A percentile compares a stretch with the other conserved stretches of the same genome.
Evolutionary conservation across 495 filamentous ascomycete species (phyloP).

Genomic region (Neohortaea acidophila): DNA sequence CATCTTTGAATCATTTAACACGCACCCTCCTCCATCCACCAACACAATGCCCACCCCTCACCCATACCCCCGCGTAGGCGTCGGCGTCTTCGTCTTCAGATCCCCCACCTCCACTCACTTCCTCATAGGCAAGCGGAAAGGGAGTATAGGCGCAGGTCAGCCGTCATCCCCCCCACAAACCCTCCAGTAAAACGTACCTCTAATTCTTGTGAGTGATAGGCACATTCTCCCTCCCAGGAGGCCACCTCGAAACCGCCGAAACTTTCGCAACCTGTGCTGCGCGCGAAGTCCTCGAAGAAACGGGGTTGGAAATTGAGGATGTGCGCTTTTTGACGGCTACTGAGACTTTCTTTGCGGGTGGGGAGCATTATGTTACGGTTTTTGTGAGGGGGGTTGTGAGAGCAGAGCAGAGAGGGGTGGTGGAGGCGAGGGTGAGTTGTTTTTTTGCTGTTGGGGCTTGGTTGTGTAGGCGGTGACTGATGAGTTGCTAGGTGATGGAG

Average conservation of each 20-base stretch:
- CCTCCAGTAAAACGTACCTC: not conserved
- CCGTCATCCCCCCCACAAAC: not conserved
- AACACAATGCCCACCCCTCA: too few relatives aligned
- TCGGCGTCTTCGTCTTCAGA: constrained; percentile 23
- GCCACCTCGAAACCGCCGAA: constrained; percentile 54
- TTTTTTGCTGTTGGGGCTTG: not conserved
- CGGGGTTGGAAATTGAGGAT: constrained; percentile 38
- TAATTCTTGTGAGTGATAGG: constrained; percentile 23
- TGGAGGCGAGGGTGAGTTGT: constrained; percentile 36
- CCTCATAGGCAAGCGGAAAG: constrained; percentile 21
- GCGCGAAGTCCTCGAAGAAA: constrained; percentile 55
- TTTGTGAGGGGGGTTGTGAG: constrained; percentile 31
- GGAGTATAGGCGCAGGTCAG: constrained; percentile 23
- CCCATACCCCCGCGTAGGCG: constrained; percentile 17
- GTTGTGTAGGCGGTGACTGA: not conserved
- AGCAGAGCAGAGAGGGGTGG: constrained; percentile 18
- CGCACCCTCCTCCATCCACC: too few relatives aligned
- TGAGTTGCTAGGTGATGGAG: constrained; percentile 30
- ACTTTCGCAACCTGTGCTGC: constrained; percentile 39
- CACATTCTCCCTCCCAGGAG: constrained; percentile 49
- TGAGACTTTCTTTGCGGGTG: constrained; percentile 41
- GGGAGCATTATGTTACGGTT: constrained; percentile 52
- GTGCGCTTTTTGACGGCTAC: constrained; percentile 38
- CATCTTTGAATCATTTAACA: too few relatives aligned
- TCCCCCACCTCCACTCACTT: constrained; percentile 10